phyloP scores from a whole-genome alignment of 1,139 yeast genomes.

The Ogataea hybrid region DNA sequence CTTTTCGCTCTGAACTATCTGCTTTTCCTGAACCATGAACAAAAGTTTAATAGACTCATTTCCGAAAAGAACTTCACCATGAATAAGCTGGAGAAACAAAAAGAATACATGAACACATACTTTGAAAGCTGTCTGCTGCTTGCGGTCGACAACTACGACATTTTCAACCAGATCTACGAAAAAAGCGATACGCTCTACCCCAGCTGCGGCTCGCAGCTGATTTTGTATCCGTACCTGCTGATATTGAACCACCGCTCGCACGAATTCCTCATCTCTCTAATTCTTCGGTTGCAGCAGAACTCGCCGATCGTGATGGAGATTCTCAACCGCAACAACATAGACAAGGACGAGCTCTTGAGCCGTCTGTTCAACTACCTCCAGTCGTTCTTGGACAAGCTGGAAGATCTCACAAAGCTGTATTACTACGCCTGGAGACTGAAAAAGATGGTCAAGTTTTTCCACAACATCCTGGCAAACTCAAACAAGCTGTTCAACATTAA shows the following conservation, averaged over 20 bases:
- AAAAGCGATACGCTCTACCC: conserved; percentile 27
- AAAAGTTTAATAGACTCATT: conserved; percentile 31
- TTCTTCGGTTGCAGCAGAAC: conserved; percentile 39
- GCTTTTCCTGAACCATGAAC: conserved; percentile 45
- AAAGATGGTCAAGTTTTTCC: conserved; percentile 34
- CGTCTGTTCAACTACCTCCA: conserved; percentile 33
- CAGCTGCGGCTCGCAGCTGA: conserved; percentile 38
- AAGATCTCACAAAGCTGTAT: conserved; percentile 31
- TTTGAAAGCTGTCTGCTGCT: conserved; percentile 33
- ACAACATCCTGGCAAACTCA: conserved; percentile 32
- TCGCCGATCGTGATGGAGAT: conserved; percentile 33
- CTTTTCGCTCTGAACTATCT: conserved; percentile 46
- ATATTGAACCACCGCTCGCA: conserved; percentile 50
- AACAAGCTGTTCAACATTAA: conserved; percentile 32
- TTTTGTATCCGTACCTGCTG: conserved; percentile 45
- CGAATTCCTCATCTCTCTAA: conserved; percentile 50
- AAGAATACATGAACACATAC: conserved; percentile 30
- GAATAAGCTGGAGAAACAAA: conserved; percentile 30
- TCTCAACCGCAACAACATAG: conserved; percentile 31
- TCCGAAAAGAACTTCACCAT: conserved; percentile 29
- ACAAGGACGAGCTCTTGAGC: conserved; percentile 30
- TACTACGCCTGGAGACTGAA: conserved; percentile 37
- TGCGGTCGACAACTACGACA: conserved; percentile 35
- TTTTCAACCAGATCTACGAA: conserved; percentile 32
- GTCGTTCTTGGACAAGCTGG: conserved; percentile 32